Evolutionary conservation across 2,329 filamentous ascomycete genomes (phyloP), one percentile per base, ranked within the genome.

Genomic region (Cladosporium sp.): DNA sequence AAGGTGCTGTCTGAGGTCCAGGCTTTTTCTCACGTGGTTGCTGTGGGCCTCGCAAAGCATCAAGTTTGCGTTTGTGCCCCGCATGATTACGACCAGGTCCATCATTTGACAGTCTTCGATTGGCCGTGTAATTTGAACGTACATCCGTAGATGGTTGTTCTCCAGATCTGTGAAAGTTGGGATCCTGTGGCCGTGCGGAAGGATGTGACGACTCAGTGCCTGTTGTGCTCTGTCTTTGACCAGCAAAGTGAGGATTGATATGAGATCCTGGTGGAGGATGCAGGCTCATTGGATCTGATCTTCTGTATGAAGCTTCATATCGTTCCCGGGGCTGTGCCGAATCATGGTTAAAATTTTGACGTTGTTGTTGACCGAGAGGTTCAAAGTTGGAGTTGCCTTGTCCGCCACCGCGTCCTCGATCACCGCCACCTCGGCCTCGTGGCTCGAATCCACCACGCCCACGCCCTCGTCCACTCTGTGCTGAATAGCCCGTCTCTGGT

Each of bases 61-160:
- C 68, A 2, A 71, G 62, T 52, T 73, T 74, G 11, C 71, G 64
- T 57, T 74, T 73, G 36, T 72, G 70, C 2, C 69, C 71, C 36
- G 63, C 63, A 14, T 51, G 40, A 8, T 45, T 60, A 30, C 59
- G 51, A 39, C 37, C 57, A 14, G 57, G 57, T 20, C 40, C 55
- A 19, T 58, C 34, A 15, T 56, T 39, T 39, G 43, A 47, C 6
- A 47, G 15, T 3, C 15, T 47, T 17, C 25, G 43, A 28, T 30
- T 30, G 12, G 11, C 15, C 2, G 43, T 30, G 15, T 47, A n/a
- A 12, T 12, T 47, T 11, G 43, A 47, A 11, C 30, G 47, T 37
- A 25, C 28, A 37, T 50, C 47, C 7, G 12, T 36, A 17, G n/a
- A 20, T 37, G 47, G 7, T 11, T 30, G 30, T n/a, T 50, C 28